phyloP scores from a whole-genome alignment of 2,329 filamentous ascomycete genomes.

The Hortaea werneckii region DNA sequence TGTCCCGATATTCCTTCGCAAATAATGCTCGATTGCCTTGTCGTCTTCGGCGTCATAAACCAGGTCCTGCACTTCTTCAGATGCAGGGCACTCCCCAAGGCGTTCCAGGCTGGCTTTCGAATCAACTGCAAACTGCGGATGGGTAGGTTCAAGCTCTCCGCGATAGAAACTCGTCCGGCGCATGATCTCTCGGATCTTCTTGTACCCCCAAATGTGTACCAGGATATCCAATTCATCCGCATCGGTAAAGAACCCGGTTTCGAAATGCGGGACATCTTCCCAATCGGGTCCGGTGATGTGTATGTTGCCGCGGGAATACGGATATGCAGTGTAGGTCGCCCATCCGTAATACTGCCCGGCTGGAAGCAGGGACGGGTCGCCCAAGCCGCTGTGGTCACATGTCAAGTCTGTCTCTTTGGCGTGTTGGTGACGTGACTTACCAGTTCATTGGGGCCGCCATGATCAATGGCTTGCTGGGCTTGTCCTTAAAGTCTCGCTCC shows the following conservation, averaged over 20 bases:
- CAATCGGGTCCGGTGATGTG: conserved; percentile 44
- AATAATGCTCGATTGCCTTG: conserved; percentile 29
- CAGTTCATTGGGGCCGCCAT: conserved; percentile 30
- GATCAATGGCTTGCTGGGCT: conserved; percentile 39
- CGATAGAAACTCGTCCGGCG: conserved; percentile 44
- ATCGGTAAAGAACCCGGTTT: conserved; percentile 35
- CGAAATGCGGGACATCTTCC: conserved; percentile 26
- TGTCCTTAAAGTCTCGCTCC: conserved; percentile 43
- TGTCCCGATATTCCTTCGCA: conserved; percentile 30
- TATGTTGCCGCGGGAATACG: conserved; percentile 50
- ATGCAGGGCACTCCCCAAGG: conserved; percentile 13
- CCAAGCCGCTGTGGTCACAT: conserved; percentile 3
- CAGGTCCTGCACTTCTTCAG: conserved; percentile 33
- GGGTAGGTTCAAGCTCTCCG: conserved; percentile 27
- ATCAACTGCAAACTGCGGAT: conserved; percentile 27
- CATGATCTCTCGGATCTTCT: conserved; percentile 50
- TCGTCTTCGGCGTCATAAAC: conserved; percentile 31
- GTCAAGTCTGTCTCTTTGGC: neutral
- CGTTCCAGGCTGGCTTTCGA: conserved; percentile 33
- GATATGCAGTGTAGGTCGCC: conserved; percentile 46
- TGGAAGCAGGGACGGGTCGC: conserved; percentile 20
- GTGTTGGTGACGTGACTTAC: conserved; percentile 11
- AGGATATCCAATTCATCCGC: conserved; percentile 38
- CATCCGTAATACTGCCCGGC: conserved; percentile 40
- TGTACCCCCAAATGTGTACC: conserved; percentile 53